phyloP scores from a whole-genome alignment of 345 rosid species.

The Salix purpurea region DNA sequence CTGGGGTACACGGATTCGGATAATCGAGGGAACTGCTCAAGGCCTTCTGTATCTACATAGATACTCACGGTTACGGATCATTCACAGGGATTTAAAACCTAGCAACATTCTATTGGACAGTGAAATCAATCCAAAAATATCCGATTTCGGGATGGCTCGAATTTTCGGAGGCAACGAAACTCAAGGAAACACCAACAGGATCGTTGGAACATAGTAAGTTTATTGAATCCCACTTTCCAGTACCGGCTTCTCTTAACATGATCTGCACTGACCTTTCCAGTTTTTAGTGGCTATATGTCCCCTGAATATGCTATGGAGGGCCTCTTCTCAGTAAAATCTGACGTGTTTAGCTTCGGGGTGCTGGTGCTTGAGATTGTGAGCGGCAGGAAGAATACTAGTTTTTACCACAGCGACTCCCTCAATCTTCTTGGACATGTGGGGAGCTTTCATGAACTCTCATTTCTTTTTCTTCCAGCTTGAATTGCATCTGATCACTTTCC shows the following conservation, averaged over 20 bases:
- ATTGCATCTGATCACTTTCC: neutral
- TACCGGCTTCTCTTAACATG: neutral
- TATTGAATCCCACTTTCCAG: neutral
- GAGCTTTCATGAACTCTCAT: neutral
- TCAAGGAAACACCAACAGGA: too few relatives aligned
- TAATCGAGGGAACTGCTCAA: too few relatives aligned
- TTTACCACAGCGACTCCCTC: neutral
- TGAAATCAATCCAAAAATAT: too few relatives aligned
- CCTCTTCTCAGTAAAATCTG: neutral
- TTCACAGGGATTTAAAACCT: too few relatives aligned
- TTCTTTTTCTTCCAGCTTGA: neutral
- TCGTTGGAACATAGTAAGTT: too few relatives aligned
- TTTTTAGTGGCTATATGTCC: neutral
- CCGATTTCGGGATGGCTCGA: too few relatives aligned
- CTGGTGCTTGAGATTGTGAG: neutral
- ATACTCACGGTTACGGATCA: too few relatives aligned
- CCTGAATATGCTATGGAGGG: neutral
- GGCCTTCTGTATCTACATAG: too few relatives aligned
- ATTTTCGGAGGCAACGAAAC: too few relatives aligned
- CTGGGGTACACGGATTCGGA: too few relatives aligned
- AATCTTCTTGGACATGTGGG: neutral
- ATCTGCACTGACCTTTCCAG: neutral
- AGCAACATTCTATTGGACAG: too few relatives aligned
- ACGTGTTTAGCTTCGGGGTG: neutral
- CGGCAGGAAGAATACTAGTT: neutral